These are phyloP conservation scores for Durotheca rogersii DNA, from an alignment of 495 filamentous ascomycete genomes.

Conservation along the genomic window DNA sequence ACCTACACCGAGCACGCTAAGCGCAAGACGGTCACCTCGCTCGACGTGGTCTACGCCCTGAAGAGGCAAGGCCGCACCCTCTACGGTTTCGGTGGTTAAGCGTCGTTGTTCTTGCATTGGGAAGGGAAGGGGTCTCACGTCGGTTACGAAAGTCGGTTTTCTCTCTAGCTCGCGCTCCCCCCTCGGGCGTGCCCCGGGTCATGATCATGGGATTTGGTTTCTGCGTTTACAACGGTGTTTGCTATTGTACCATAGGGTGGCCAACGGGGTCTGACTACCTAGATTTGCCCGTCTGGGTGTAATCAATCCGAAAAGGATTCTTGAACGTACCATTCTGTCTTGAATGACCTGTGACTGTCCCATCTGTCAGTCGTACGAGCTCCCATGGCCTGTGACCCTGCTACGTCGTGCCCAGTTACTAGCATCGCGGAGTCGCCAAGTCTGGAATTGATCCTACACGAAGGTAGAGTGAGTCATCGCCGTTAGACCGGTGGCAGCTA, in stretches of 20 bases:
- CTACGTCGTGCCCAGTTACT: too few species aligned
- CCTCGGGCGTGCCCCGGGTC: too few species aligned
- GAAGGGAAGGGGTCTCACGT: conserved; percentile 31
- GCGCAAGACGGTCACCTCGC: conserved; percentile 94
- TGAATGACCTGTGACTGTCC: conserved; percentile 7
- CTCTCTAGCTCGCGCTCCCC: too few species aligned
- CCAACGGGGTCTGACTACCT: conserved; percentile 21
- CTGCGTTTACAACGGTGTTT: conserved; percentile 43
- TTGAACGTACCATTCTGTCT: conserved; percentile 7
- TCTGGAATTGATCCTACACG: not conserved
- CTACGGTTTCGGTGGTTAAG: conserved; percentile 96
- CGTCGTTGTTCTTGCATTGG: conserved; percentile 24
- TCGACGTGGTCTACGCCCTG: conserved; percentile 92
- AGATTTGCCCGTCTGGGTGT: conserved; percentile 29
- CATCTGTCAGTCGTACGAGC: too few species aligned
- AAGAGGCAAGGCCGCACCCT: conserved; percentile 94
- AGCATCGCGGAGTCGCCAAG: too few species aligned
- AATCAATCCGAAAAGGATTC: conserved; percentile 32
- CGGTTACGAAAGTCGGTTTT: conserved; percentile 38
- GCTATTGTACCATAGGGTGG: conserved; percentile 42
- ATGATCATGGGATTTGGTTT: conserved; percentile 40
- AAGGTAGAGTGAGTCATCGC: not conserved
- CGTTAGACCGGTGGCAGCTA: too few species aligned
- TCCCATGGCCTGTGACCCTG: too few species aligned
- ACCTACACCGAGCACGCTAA: conserved; percentile 98